Conservation (phyloP, 148 eudicot species). For the Pharnaceum exiguum region DNA sequence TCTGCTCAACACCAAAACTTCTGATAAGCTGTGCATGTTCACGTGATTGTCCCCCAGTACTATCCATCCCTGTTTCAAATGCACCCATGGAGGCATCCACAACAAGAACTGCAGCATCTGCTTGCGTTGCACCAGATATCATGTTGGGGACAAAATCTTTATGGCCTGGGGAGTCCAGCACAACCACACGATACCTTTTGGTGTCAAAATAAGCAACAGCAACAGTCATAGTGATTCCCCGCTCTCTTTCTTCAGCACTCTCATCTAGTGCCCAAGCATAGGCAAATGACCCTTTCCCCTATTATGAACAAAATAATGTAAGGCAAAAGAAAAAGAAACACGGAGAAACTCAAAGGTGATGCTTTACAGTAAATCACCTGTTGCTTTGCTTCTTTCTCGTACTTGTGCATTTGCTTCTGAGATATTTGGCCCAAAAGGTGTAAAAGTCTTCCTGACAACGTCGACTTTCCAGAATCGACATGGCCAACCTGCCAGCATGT, state of each 20-base stretch:
- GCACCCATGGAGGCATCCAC: slow-evolving; percentile 90
- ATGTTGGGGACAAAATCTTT: slow-evolving; percentile 98
- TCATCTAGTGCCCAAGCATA: slow-evolving; percentile 99
- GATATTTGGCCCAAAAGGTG: slow-evolving; percentile 81
- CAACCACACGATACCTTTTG: slow-evolving; percentile 71
- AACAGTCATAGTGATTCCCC: slow-evolving; percentile 98
- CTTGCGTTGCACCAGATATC: slow-evolving; percentile 99
- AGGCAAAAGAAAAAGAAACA: neutral
- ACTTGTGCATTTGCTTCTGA: slow-evolving; percentile 85
- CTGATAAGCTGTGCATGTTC: slow-evolving; percentile 94
- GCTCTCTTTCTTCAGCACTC: slow-evolving; percentile 94
- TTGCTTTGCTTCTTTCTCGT: slow-evolving; percentile 80
- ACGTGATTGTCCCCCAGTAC: slow-evolving; percentile 80
- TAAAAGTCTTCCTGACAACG: slow-evolving; percentile 88
- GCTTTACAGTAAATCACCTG: slow-evolving; percentile 38
- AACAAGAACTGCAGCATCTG: slow-evolving; percentile 93
- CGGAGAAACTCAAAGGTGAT: neutral
- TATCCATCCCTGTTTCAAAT: slow-evolving; percentile 85
- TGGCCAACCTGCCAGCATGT: slow-evolving; percentile 71
- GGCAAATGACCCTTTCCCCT: slow-evolving; percentile 98
- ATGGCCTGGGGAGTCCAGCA: slow-evolving; percentile 96
- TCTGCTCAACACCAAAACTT: slow-evolving; percentile 94
- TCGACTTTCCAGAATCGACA: slow-evolving; percentile 98
- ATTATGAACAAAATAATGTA: slow-evolving; percentile 13
- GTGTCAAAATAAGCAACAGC: slow-evolving; percentile 95